These are phyloP conservation scores for Ophiorrhiza pumila DNA, from an alignment of 257 asterid species.

Conservation along the genomic window DNA sequence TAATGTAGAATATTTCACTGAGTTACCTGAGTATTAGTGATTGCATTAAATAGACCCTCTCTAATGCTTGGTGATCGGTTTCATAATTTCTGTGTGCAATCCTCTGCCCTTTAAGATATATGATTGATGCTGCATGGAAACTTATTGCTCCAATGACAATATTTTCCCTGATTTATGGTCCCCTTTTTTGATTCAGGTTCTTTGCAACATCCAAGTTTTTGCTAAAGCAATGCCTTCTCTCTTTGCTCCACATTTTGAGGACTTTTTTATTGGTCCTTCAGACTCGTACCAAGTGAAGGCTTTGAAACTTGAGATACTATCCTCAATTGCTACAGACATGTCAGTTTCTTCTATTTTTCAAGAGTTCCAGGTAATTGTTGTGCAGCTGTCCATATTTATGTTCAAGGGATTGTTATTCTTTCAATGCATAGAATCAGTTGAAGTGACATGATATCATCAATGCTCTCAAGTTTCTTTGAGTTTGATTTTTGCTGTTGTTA, in stretches of 20 bases:
- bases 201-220: constrained; percentile 91
- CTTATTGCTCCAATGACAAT: not conserved
- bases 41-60: not conserved
- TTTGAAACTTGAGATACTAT: constrained; percentile 90
- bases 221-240: constrained; percentile 81
- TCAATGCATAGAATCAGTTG: not conserved
- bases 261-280: constrained; percentile 69
- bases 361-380: constrained; percentile 81
- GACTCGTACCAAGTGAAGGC: constrained; percentile 81
- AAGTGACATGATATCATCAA: not conserved
- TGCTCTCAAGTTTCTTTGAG: not conserved
- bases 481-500: constrained; percentile 19
- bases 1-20: not conserved
- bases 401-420: not conserved
- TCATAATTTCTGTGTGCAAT: not conserved
- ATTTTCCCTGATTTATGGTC: not conserved
- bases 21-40: not conserved
- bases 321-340: constrained; percentile 66
- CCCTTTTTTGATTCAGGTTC: constrained; percentile 58
- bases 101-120: not conserved
- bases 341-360: constrained; percentile 73
- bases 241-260: constrained; percentile 76
- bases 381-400: not conserved
- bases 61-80: not conserved
- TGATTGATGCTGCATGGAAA: not conserved